Conservation (phyloP, 1,139 yeast genomes). For the Geotrichum cucujoidarum region DNA sequence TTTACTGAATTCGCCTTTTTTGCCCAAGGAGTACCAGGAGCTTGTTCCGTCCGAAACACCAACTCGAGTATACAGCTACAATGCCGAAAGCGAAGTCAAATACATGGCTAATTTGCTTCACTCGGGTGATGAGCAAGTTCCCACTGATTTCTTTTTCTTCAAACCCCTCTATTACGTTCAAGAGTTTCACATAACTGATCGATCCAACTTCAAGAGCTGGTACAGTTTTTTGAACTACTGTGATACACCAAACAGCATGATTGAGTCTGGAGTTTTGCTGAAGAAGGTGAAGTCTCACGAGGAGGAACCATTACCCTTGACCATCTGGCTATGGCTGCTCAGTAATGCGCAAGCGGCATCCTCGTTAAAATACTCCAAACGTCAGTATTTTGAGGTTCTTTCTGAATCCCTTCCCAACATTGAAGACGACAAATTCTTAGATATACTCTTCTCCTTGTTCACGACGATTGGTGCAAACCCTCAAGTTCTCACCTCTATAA, state of each 20-base stretch:
- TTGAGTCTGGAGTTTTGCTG: constrained; percentile 7
- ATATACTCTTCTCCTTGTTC: constrained; percentile 1
- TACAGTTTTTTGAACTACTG: background rate
- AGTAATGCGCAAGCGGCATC: background rate
- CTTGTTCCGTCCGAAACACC: too few relatives aligned
- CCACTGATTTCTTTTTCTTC: constrained; percentile 8
- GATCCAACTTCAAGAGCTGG: constrained; percentile 4
- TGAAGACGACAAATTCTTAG: background rate
- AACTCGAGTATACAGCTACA: too few relatives aligned
- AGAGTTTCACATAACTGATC: background rate
- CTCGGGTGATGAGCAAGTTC: too few relatives aligned
- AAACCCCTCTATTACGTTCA: background rate
- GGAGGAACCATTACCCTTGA: background rate
- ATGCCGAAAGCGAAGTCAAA: background rate
- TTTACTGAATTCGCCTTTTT: too few relatives aligned
- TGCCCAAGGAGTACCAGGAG: too few relatives aligned
- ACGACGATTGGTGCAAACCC: constrained; percentile 6
- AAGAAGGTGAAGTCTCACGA: background rate
- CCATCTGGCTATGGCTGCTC: constrained; percentile 7
- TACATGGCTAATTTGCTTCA: background rate
- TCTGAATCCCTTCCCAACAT: background rate
- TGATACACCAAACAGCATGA: constrained; percentile 5
- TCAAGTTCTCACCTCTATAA: background rate
- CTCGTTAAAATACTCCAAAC: background rate
- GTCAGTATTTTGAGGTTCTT: constrained; percentile 2